Percentiles rank a stretch among this genome's conserved stretches.
Conservation (phyloP, 2,329 filamentous ascomycete species). For the Aspergillus novofumigatus region DNA sequence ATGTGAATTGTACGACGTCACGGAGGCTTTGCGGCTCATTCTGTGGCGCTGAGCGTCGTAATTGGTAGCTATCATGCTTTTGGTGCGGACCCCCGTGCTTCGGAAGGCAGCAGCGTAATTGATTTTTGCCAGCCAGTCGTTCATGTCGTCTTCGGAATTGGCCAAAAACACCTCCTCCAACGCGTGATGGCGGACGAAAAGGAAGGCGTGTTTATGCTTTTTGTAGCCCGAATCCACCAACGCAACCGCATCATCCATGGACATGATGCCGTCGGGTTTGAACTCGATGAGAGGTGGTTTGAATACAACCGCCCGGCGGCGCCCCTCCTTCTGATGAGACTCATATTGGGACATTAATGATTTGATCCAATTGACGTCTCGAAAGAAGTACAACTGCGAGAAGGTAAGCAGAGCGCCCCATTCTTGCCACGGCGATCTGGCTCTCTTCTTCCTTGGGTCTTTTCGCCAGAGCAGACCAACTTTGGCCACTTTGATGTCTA, state of each 20-base stretch:
- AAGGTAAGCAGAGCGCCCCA: constrained; percentile 96
- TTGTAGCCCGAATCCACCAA: constrained; percentile 82
- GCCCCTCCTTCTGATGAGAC: constrained; percentile 70
- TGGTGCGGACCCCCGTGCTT: constrained; percentile 84
- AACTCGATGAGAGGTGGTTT: constrained; percentile 86
- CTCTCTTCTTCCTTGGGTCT: constrained; percentile 87
- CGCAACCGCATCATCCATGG: constrained; percentile 87
- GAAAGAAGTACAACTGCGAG: constrained; percentile 96
- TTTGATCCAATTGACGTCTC: constrained; percentile 89
- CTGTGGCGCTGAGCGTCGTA: constrained; percentile 70
- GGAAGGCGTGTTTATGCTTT: constrained; percentile 90
- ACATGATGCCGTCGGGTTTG: constrained; percentile 90
- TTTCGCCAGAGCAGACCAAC: constrained; percentile 94
- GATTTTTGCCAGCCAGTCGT: constrained; percentile 93
- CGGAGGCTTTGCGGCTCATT: constrained; percentile 63
- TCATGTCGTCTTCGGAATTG: constrained; percentile 85
- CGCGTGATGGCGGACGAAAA: constrained; percentile 81
- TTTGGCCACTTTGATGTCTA: constrained; percentile 96
- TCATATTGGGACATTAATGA: constrained; percentile 85
- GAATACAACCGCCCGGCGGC: constrained; percentile 77
- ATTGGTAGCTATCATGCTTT: constrained; percentile 76
- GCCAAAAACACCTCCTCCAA: constrained; percentile 88
- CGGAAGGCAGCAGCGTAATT: constrained; percentile 96
- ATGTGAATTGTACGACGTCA: constrained; percentile 54
- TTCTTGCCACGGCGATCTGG: constrained; percentile 95